Base-by-base conservation (phyloP, 306 rosid species). In the Sindora glabra region DNA sequence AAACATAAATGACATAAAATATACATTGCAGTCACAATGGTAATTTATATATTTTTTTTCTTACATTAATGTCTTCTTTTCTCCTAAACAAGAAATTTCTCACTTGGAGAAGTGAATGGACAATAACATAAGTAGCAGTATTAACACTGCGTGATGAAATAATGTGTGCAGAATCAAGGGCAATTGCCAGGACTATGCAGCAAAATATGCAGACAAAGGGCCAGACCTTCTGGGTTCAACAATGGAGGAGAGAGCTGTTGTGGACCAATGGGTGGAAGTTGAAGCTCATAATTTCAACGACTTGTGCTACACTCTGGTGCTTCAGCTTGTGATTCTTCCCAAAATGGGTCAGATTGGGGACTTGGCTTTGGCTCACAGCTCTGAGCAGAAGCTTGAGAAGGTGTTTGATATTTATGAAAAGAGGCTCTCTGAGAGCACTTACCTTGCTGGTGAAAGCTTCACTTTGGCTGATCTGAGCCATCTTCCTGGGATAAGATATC, bases 181-280 rank as follows among this genome's bases (percentile, higher is more conserved):
- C 96, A 15, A 82, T 85, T 16, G 14, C 72, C 5, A 69, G 79
- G 72, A 82, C 74, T 82, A 77, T 12, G 90, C 88, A 10, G 55
- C 75, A 39, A 89, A 82, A 45, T 76, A 82, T 33, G 76, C 72
- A 2, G 83, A 74, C 10, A 74, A 50, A 7, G 94, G 90, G 3
- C 74, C 89, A 0, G 59, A 85, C 62, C 84, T 85, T 17, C 24
- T 85, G 1, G 96, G 96, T 1, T 13, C 15, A 23, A 82, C 44
- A n/a, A 24, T 83, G 26, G 94, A 88, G 68, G 90, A 82, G 72
- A 78, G 72, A 29, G 90, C 94, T 3, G 0, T 85, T 38, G 86
- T 88, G 50, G 87, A 88, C 15, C 94, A 88, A 15, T 85, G 96
- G 96, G 62, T 89, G 0, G 90, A 89, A 72, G 83, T 85, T 10